Conservation (phyloP, 495 filamentous ascomycete species). For the Hypoxylon intermedium region DNA sequence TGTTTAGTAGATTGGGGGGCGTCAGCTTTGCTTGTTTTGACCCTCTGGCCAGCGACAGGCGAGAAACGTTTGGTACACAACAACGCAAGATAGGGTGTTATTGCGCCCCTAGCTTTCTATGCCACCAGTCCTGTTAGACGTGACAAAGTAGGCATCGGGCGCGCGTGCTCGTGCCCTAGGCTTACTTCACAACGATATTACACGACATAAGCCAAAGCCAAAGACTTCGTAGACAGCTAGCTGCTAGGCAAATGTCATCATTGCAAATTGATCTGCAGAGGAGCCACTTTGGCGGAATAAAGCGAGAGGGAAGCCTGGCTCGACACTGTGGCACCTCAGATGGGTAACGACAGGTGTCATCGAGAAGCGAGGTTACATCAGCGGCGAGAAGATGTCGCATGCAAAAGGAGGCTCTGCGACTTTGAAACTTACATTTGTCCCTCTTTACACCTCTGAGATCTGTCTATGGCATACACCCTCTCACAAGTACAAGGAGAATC, state of each 20-base stretch:
- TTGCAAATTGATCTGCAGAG: no score
- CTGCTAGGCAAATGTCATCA: no score
- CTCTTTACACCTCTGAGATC: neutral
- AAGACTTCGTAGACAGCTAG: no score
- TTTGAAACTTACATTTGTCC: neutral
- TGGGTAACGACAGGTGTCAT: constrained; percentile 28
- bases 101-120: no score
- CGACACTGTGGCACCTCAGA: constrained; percentile 13
- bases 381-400: constrained; percentile 1
- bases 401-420: constrained; percentile 16
- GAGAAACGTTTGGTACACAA: no score
- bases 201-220: no score
- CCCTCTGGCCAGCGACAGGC: neutral
- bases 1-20: no score
- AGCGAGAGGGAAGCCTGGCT: neutral
- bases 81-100: no score
- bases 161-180: no score
- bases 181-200: no score
- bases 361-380: constrained; percentile 12
- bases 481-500: constrained; percentile 1
- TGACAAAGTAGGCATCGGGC: no score
- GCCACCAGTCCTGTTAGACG: no score
- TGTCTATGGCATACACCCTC: neutral
- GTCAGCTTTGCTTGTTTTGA: neutral
- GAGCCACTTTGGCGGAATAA: constrained; percentile 2